Evolutionary conservation across 768 basidiomycete species (phyloP).

Genomic region (Pisolithus orientalis): DNA sequence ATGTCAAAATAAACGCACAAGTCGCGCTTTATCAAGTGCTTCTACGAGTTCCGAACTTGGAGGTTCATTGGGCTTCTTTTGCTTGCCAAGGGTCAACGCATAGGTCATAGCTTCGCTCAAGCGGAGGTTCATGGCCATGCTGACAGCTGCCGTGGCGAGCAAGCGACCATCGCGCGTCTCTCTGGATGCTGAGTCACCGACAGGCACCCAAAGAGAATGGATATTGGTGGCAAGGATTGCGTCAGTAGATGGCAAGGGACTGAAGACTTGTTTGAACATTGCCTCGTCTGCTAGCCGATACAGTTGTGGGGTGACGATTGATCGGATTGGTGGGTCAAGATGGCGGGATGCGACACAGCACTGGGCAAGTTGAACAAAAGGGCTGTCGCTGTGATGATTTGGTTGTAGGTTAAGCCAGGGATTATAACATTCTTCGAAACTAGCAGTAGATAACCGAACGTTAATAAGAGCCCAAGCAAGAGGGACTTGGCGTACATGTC

Average conservation of each 20-base stretch:
- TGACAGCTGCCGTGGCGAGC: slow-evolving; percentile 36
- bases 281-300: slow-evolving; percentile 36
- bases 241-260: slow-evolving; percentile 35
- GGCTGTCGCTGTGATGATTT: slow-evolving; percentile 21
- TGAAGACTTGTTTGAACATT: slow-evolving; percentile 35
- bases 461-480: background rate
- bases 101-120: slow-evolving; percentile 32
- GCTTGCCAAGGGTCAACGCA: slow-evolving; percentile 22
- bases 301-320: slow-evolving; percentile 33
- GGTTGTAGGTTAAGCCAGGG: slow-evolving; percentile 40
- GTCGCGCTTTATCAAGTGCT: slow-evolving; percentile 30
- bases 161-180: slow-evolving; percentile 34
- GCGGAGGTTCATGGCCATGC: slow-evolving; percentile 41
- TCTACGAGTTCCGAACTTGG: slow-evolving; percentile 27
- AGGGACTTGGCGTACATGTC: slow-evolving; percentile 28
- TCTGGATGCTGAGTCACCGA: slow-evolving; percentile 26
- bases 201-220: slow-evolving; percentile 39
- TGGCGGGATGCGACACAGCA: slow-evolving; percentile 43
- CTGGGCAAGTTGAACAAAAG: slow-evolving; percentile 38
- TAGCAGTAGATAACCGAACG: background rate
- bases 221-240: slow-evolving; percentile 37
- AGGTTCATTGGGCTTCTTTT: slow-evolving; percentile 22
- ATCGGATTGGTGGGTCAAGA: slow-evolving; percentile 29
- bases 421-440: slow-evolving; percentile 37
- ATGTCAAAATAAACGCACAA: slow-evolving; percentile 24